Evolutionary conservation across 139 green algal genomes (phyloP), one percentile per base, ranked within the genome.

Genomic region (Desmodesmus armatus): DNA sequence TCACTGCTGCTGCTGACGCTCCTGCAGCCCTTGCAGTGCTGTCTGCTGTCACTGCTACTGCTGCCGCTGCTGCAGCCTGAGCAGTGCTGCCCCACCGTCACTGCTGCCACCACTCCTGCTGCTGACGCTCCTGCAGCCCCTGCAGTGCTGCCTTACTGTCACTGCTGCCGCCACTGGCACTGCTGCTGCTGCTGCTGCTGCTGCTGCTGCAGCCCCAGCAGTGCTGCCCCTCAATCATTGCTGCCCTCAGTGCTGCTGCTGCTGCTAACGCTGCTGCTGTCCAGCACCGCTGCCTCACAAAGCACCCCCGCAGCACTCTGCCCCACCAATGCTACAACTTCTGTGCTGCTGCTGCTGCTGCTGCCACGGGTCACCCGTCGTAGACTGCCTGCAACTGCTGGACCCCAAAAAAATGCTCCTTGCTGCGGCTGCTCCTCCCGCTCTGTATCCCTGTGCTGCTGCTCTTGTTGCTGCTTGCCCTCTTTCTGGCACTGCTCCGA

Each of bases 141-240:
- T n/a, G n/a, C 13, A 17, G 9, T 6, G 7, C 53, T 65, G 19
- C 53, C 19, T n/a, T 23, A n/a, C 53, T 65, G 21, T 65, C 53
- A 65, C 53, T n/a, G n/a, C n/a, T n/a, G n/a, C n/a, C n/a, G n/a
- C n/a, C n/a, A n/a, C n/a, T n/a, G n/a, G 13, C 37, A n/a, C 67
- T 76, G 67, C 35, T 47, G 67, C 67, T 76, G 23, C 7, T 76
- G 23, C 67, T 76, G 7, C 29, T 76, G 67, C 35, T 76, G 67
- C 67, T 17, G 11, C 62, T 72, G 62, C 53, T n/a, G n/a, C n/a
- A n/a, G n/a, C n/a, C n/a, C n/a, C n/a, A n/a, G n/a, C n/a, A n/a
- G n/a, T n/a, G n/a, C 53, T 65, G 19, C 53, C 19, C 19, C 53
- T 65, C 53, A n/a, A 19, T 65, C 53, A 65, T 23, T n/a, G n/a